Base-by-base conservation (phyloP, 106 monocot species). In the Dioscorea dumetorum region DNA sequence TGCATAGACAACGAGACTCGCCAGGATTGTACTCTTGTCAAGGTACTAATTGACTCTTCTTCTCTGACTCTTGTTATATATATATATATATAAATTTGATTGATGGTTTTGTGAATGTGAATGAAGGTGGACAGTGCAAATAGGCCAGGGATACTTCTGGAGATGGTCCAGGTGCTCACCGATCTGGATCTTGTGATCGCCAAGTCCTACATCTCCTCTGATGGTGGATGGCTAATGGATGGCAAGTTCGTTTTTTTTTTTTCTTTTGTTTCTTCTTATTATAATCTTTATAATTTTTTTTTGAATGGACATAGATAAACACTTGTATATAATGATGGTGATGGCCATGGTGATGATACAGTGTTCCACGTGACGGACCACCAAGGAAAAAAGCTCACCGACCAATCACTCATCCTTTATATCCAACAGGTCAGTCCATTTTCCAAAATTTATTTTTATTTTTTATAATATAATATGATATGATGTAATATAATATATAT, bases 221-320 rank as follows among this genome's bases (percentile, higher is more conserved):
- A 91, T 66, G 86, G 86, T 48, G 84, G 64, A 24, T 85, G 90
- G 90, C 80, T 85, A 64, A 90, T 90, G 85, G 90, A 90, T 57
- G 85, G 85, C 50, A 64, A 11, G 66, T 54, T 3, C 57, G 48
- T 31, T 19, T 12, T 24, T 15, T 21, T 50, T 32, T 18, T 32
- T 20, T 66, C 53, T 57, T 32, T 69, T 33, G 33, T 1, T 12
- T 6, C 34, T 34, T 34, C 7, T 7, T 4, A 34, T 34, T 7
- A 34, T 7, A n/a, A n/a, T n/a, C n/a, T n/a, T n/a, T n/a, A n/a
- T 28, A 28, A 28, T 28, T 28, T 28, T 1, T 1, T 28, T 10
- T 41, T 41, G 7, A 7, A 34, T 34, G 34, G 4, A 34, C 34
- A 34, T 34, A 34, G 7, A 34, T 41, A 5, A 41, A 41, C 41